These are phyloP conservation scores for Cadophora luteo-olivacea DNA, from an alignment of 2,329 filamentous ascomycete genomes.

Conservation along the genomic window DNA sequence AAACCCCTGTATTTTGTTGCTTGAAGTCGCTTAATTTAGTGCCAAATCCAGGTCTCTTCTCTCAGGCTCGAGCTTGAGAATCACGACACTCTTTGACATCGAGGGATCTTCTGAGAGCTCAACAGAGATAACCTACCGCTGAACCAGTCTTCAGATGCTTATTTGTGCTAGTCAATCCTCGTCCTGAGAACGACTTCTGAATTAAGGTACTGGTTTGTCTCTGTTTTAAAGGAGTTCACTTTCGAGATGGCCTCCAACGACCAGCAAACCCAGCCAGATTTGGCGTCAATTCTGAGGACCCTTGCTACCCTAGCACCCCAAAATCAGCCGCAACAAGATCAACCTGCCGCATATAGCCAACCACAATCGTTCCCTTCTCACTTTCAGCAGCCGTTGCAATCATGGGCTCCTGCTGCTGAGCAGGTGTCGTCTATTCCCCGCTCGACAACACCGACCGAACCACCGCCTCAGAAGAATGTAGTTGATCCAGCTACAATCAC, in stretches of 20 bases:
- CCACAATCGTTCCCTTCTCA: constrained; percentile 10
- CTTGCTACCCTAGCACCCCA: constrained; percentile 41
- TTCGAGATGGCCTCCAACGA: constrained; percentile 36
- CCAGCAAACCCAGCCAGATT: constrained; percentile 38
- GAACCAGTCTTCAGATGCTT: neutral
- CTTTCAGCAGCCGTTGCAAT: constrained; percentile 16
- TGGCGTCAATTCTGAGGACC: constrained; percentile 44
- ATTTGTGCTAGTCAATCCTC: neutral
- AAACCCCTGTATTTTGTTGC: neutral
- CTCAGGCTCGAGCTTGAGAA: neutral
- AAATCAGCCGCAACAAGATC: constrained; percentile 19
- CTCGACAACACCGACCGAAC: constrained; percentile 25
- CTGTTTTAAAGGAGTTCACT: neutral
- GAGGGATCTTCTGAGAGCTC: neutral
- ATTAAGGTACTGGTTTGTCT: neutral
- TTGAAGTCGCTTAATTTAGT: constrained; percentile 10
- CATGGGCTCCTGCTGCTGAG: constrained; percentile 14
- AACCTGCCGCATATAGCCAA: constrained; percentile 25
- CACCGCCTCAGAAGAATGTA: constrained; percentile 27
- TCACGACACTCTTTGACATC: neutral
- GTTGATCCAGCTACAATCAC: constrained; percentile 55
- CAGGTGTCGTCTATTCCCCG: constrained; percentile 9
- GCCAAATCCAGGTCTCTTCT: neutral
- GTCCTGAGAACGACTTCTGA: neutral
- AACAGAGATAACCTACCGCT: neutral